These are phyloP conservation scores for Rhizopogon parksii DNA, from an alignment of 1,284 basidiomycete genomes.

Conservation along the genomic window DNA sequence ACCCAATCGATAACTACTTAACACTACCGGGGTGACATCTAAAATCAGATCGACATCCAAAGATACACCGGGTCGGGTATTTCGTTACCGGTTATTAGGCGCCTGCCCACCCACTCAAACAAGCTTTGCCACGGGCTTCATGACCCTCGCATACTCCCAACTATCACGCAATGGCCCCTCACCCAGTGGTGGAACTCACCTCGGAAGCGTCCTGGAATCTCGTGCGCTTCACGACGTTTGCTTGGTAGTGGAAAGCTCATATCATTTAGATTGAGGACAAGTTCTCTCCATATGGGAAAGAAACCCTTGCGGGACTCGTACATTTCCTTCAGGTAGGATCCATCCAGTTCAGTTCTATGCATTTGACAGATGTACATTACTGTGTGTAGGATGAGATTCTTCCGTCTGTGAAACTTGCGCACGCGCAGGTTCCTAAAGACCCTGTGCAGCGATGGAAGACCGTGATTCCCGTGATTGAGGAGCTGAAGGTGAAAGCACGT, in stretches of 20 bases:
- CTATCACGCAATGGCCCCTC: conserved; percentile 28
- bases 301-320: conserved; percentile 78
- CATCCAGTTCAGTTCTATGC: background rate
- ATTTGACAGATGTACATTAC: conserved; percentile 6
- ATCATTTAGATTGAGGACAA: conserved; percentile 74
- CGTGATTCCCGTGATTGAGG: conserved; percentile 74
- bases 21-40: no score
- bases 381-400: conserved; percentile 74
- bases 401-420: conserved; percentile 74
- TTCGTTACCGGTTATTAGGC: conserved; percentile 8
- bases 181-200: conserved; percentile 68
- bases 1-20: no score
- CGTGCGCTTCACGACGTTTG: conserved; percentile 35
- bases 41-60: no score
- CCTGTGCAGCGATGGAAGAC: conserved; percentile 77
- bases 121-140: background rate
- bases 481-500: conserved; percentile 86
- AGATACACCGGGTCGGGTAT: background rate
- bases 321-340: conserved; percentile 73
- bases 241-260: conserved; percentile 7
- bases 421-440: conserved; percentile 79
- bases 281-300: conserved; percentile 84
- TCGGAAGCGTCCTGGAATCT: conserved; percentile 79
- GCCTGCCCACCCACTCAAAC: background rate
- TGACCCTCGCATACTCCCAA: background rate